Evolutionary conservation across 345 rosid genomes (phyloP).

Genomic region (Rhizophora mangle): DNA sequence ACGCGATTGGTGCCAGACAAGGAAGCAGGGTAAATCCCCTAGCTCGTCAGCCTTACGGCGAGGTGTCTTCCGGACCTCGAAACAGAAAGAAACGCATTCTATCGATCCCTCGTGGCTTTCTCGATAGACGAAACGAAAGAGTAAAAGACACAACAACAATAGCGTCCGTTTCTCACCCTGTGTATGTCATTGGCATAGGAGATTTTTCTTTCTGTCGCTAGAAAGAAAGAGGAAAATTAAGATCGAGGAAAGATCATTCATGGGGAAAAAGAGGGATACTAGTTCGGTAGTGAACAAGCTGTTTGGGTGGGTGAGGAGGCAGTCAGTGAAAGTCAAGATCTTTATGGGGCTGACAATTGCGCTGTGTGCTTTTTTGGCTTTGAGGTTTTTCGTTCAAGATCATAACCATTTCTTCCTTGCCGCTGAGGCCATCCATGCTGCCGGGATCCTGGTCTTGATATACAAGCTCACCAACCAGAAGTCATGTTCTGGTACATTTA

Average conservation of each 20-base stretch:
- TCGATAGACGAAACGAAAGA: neutral
- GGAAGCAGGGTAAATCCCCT: slow-evolving; percentile 30
- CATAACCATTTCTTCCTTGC: slow-evolving; percentile 51
- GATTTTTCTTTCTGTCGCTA: neutral
- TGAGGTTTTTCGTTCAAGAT: slow-evolving; percentile 36
- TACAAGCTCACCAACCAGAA: slow-evolving; percentile 63
- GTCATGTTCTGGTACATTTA: slow-evolving; percentile 54
- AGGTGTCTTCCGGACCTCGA: slow-evolving; percentile 46
- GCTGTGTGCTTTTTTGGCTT: slow-evolving; percentile 32
- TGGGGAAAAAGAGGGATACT: slow-evolving; percentile 51
- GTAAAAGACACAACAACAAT: too few relatives aligned
- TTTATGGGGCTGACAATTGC: slow-evolving; percentile 26
- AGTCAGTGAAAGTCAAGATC: slow-evolving; percentile 49
- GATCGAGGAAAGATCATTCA: slow-evolving; percentile 2
- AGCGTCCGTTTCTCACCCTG: too few relatives aligned
- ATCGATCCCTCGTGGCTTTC: neutral
- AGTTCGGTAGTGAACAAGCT: slow-evolving; percentile 39
- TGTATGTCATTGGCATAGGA: neutral
- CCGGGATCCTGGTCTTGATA: slow-evolving; percentile 57
- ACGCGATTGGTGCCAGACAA: neutral
- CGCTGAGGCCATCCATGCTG: slow-evolving; percentile 59
- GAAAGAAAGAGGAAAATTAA: neutral
- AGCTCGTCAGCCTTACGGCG: slow-evolving; percentile 25
- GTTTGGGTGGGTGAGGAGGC: slow-evolving; percentile 47
- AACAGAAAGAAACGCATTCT: slow-evolving; percentile 23